phyloP scores from a whole-genome alignment of 306 rosid species.

The Dryas octopetala region DNA sequence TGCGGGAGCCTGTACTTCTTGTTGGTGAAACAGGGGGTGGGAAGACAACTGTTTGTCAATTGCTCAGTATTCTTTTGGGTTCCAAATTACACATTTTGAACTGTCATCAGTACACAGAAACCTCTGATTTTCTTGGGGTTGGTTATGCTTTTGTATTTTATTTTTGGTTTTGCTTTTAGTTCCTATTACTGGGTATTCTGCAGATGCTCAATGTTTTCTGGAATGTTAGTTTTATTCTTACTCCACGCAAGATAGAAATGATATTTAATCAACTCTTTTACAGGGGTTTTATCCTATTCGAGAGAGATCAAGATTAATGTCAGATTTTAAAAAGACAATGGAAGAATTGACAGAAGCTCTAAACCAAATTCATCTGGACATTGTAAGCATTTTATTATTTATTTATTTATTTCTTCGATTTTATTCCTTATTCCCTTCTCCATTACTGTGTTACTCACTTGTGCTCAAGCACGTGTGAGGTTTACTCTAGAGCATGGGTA shows the following conservation, averaged over 20 bases:
- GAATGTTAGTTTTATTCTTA: not conserved
- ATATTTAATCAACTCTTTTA: slow-evolving; percentile 14
- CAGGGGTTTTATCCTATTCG: slow-evolving; percentile 86
- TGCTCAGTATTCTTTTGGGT: slow-evolving; percentile 62
- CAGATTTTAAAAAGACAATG: slow-evolving; percentile 47
- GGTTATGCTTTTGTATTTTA: slow-evolving; percentile 29
- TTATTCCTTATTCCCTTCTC: not conserved
- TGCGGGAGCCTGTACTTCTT: slow-evolving; percentile 86
- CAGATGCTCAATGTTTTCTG: slow-evolving; percentile 11
- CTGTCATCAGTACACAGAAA: slow-evolving; percentile 94
- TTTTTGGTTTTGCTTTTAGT: not conserved
- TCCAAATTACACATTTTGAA: slow-evolving; percentile 72
- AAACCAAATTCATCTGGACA: slow-evolving; percentile 33
- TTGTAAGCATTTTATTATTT: slow-evolving; percentile 43
- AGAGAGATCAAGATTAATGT: slow-evolving; percentile 66
- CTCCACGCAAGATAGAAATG: slow-evolving; percentile 1
- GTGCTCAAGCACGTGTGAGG: not conserved
- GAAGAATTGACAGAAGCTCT: slow-evolving; percentile 50
- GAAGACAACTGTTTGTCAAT: slow-evolving; percentile 94
- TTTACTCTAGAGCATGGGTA: not conserved
- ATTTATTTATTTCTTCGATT: not conserved
- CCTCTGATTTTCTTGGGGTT: slow-evolving; percentile 97
- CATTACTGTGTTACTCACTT: not conserved
- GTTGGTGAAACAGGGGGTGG: slow-evolving; percentile 99
- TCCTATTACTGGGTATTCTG: not conserved